Base-by-base conservation (phyloP, 225 moss, liverwort and hornwort genomes). In the Marchantia polymorpha region DNA sequence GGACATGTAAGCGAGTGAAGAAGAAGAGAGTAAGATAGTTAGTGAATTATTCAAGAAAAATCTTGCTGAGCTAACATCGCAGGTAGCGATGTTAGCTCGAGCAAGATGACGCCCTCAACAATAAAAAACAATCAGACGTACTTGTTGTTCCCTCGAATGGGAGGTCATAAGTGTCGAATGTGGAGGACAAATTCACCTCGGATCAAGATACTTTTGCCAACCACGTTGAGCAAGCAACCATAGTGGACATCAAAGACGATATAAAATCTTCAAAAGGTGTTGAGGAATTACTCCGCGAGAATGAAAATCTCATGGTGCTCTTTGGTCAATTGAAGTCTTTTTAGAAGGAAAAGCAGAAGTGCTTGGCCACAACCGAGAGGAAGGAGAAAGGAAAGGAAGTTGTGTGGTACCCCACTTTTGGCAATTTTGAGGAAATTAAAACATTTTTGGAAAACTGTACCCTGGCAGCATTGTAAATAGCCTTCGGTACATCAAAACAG, bases 261-360 rank as follows among this genome's bases (percentile, higher is more conserved):
- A 77, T 71, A 39, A 73, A 77, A 48, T 13, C 31, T 0, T 58
- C 53, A 12, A 85, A 83, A 63, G 16, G 27, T 6, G 4, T 72
- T 52, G 86, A 84, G 63, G 88, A 88, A 49, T 72, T 83, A 64
- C 79, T 81, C 23, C 85, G 75, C 4, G 88, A 88, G 53, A 85
- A 67, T 12, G 79, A 77, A 69, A 88, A 88, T 60, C 83, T 88
- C 1, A 83, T 73, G 83, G 47, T 76, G 10, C 77, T 88, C 2
- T 88, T 86, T 58, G 81, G 86, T 63, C 77, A 88, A 64, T 53
- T 80, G 58, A 86, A 88, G 76, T 52, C 65, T 54, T 48, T 48
- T 3, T 77, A 68, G 48, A 71, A 74, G 70, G 81, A 82, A 54
- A 68, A 51, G 31, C 79, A 85, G 88, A n/a, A n/a, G n/a, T n/a